Conservation (phyloP, 2,329 filamentous ascomycete genomes). For the Paecilomyces sp. region DNA sequence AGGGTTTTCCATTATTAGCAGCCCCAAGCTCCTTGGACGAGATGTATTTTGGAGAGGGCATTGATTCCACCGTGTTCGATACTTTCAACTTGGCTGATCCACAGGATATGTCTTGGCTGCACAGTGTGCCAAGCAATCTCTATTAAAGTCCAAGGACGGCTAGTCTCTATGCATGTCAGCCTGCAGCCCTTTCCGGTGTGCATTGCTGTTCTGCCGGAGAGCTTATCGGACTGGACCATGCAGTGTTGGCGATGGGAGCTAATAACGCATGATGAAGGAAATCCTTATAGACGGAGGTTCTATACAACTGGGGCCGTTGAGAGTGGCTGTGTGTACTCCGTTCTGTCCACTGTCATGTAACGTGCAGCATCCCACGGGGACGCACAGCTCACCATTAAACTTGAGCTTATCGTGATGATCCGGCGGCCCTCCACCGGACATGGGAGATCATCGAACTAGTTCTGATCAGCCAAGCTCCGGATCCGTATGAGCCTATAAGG, state of each 20-base stretch:
- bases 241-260: background rate
- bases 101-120: conserved; percentile 28
- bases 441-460: background rate
- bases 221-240: background rate
- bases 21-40: conserved; percentile 10
- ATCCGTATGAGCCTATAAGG: background rate
- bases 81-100: conserved; percentile 21
- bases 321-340: background rate
- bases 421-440: background rate
- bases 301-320: background rate
- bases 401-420: background rate
- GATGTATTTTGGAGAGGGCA: conserved; percentile 19
- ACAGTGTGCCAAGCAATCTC: conserved; percentile 24
- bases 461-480: background rate
- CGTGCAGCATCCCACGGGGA: background rate
- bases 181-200: background rate
- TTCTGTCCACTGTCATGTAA: background rate
- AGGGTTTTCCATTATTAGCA: background rate
- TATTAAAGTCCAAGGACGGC: conserved; percentile 9
- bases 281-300: background rate
- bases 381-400: background rate
- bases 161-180: background rate
- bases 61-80: conserved; percentile 17
- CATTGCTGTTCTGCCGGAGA: background rate
- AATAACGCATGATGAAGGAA: background rate